Conservation (phyloP, 352 stramenopile species). For the Pythium oligandrum region DNA sequence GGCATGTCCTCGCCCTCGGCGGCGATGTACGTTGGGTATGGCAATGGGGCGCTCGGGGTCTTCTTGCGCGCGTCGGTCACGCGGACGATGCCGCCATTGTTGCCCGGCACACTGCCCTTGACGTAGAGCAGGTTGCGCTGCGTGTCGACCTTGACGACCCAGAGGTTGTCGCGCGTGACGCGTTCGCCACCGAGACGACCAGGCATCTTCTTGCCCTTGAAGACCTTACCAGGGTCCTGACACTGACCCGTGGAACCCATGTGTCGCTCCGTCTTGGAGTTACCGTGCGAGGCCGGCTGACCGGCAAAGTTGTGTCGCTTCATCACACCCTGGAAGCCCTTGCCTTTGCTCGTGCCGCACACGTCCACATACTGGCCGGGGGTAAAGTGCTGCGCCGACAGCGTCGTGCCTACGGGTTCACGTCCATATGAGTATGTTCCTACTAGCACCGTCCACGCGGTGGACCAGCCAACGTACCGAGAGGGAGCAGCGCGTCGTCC, state of each 20-base stretch:
- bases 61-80: slow-evolving; percentile 88
- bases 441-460: too few species aligned
- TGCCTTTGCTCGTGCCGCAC: slow-evolving; percentile 89
- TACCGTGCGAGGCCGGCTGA: slow-evolving; percentile 96
- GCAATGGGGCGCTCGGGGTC: slow-evolving; percentile 44
- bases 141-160: slow-evolving; percentile 90
- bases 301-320: slow-evolving; percentile 97
- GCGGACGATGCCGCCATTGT: slow-evolving; percentile 82
- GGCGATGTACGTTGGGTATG: slow-evolving; percentile 79
- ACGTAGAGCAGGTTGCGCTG: slow-evolving; percentile 93
- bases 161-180: slow-evolving; percentile 96
- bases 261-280: slow-evolving; percentile 95
- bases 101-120: slow-evolving; percentile 90
- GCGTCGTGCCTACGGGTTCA: slow-evolving; percentile 43
- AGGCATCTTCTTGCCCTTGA: slow-evolving; percentile 99
- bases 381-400: slow-evolving; percentile 97
- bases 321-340: slow-evolving; percentile 95
- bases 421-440: too few species aligned
- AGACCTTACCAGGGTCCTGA: slow-evolving; percentile 97
- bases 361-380: slow-evolving; percentile 98
- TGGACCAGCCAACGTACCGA: slow-evolving; percentile 37
- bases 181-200: slow-evolving; percentile 94
- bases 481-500: slow-evolving; percentile 80
- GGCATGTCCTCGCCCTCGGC: slow-evolving; percentile 42
- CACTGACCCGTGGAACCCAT: slow-evolving; percentile 97